Evolutionary conservation across 2,329 filamentous ascomycete species (phyloP).

Genomic region (Diplodia mutila): DNA sequence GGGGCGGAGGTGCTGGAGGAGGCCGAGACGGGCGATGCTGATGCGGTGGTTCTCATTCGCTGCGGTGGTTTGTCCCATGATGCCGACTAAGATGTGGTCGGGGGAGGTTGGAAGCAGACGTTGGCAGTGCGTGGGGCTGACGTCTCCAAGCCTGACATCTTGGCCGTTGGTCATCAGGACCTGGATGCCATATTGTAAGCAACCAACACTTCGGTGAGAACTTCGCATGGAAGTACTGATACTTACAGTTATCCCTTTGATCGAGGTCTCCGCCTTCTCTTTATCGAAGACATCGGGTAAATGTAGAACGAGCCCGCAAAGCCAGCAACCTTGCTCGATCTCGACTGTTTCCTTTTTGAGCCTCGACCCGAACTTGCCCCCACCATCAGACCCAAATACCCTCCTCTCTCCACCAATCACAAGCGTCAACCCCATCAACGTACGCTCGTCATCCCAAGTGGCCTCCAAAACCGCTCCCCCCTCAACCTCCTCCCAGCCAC

Average conservation of each 20-base stretch:
- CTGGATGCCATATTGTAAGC: not conserved
- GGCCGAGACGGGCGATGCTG: constrained; percentile 12
- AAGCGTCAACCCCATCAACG: constrained; percentile 28
- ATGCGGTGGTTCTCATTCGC: not conserved
- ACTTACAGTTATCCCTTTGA: constrained; percentile 21
- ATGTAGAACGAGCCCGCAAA: constrained; percentile 27
- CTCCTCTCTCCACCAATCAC: constrained; percentile 12
- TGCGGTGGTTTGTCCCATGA: not conserved
- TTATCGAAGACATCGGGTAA: not conserved
- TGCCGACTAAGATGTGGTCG: not conserved
- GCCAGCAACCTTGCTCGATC: constrained; percentile 25
- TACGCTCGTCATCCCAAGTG: constrained; percentile 27
- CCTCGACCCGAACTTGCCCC: not conserved
- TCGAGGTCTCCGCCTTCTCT: not conserved
- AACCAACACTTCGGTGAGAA: not conserved
- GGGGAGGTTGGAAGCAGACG: not conserved
- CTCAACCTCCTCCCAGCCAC: constrained; percentile 27
- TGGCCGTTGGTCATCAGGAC: not conserved
- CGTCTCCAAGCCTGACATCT: not conserved
- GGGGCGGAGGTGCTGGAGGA: not conserved
- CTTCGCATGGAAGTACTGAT: too few relatives aligned
- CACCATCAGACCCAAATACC: not conserved
- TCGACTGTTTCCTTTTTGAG: not conserved
- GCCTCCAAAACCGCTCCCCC: constrained; percentile 28
- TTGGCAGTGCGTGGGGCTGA: not conserved